A percentile compares a stretch with the other conserved stretches of the same genome.
Conservation (phyloP, 192 early-diverging fungal species). For the Rhizophagus prolifer region DNA sequence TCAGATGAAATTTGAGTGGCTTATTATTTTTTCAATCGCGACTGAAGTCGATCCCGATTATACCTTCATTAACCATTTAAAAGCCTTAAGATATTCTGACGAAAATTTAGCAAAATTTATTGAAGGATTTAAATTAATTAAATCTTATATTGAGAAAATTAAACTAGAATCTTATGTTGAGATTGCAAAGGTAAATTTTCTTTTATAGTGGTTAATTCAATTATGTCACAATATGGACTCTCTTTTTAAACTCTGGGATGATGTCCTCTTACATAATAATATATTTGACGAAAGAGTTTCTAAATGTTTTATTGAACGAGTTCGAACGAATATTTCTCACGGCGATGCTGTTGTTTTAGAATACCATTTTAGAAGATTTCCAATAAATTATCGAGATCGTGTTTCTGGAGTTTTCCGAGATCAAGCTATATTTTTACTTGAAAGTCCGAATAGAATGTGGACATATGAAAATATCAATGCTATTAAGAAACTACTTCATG, state of each 20-base stretch:
- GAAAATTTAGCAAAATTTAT: neutral
- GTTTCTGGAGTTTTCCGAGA: too few relatives aligned
- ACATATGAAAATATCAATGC: neutral
- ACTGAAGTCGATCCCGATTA: neutral
- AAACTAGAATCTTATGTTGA: neutral
- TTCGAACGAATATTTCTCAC: neutral
- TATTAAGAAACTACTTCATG: neutral
- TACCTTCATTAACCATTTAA: neutral
- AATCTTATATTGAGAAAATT: neutral
- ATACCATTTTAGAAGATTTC: neutral
- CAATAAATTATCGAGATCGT: neutral
- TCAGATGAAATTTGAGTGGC: too few relatives aligned
- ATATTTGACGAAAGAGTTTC: neutral
- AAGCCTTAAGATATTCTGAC: neutral
- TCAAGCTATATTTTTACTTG: neutral
- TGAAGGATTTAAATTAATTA: too few relatives aligned
- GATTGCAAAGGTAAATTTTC: neutral
- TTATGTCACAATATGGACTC: neutral
- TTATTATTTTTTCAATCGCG: too few relatives aligned
- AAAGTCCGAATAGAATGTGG: neutral
- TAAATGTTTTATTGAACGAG: neutral
- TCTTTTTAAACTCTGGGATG: neutral
- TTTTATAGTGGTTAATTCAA: neutral
- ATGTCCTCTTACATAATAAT: neutral
- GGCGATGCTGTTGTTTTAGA: neutral